These are phyloP conservation scores for Myochromella boudieri DNA, from an alignment of 768 basidiomycete species.

Conservation along the genomic window DNA sequence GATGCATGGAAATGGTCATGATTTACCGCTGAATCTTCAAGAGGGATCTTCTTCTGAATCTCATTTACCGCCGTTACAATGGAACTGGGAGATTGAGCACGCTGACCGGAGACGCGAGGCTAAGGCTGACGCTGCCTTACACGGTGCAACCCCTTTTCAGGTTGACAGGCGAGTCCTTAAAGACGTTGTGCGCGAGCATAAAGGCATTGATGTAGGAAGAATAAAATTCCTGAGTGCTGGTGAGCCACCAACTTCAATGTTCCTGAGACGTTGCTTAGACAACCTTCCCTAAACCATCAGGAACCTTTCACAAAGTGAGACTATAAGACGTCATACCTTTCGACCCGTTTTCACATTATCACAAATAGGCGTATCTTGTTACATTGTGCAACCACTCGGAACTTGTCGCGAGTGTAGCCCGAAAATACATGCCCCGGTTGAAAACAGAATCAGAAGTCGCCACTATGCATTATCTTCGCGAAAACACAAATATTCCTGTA, in stretches of 20 bases:
- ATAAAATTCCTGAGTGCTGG: conserved; percentile 78
- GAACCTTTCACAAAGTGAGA: conserved; percentile 80
- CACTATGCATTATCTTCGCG: conserved; percentile 77
- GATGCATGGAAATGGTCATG: conserved; percentile 32
- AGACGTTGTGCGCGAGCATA: conserved; percentile 75
- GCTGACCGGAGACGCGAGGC: conserved; percentile 67
- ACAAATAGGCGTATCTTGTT: conserved; percentile 69
- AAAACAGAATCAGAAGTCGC: conserved; percentile 89
- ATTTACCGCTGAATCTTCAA: conserved; percentile 17
- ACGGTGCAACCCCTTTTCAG: conserved; percentile 65
- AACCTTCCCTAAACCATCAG: conserved; percentile 33
- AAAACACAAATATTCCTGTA: conserved; percentile 70
- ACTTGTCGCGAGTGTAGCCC: conserved; percentile 77
- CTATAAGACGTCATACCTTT: background rate
- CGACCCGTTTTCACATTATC: background rate
- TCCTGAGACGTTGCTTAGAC: conserved; percentile 7
- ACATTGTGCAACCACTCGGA: conserved; percentile 60
- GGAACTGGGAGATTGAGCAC: conserved; percentile 75
- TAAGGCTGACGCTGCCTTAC: conserved; percentile 59
- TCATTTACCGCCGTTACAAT: conserved; percentile 41
- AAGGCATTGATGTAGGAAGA: conserved; percentile 62
- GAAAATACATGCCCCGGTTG: conserved; percentile 81
- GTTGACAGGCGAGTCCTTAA: conserved; percentile 75
- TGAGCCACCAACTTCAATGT: conserved; percentile 31
- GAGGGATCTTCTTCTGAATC: conserved; percentile 7